Base-by-base conservation (phyloP, 2,329 filamentous ascomycete genomes). In the Trichoderma lentiforme region DNA sequence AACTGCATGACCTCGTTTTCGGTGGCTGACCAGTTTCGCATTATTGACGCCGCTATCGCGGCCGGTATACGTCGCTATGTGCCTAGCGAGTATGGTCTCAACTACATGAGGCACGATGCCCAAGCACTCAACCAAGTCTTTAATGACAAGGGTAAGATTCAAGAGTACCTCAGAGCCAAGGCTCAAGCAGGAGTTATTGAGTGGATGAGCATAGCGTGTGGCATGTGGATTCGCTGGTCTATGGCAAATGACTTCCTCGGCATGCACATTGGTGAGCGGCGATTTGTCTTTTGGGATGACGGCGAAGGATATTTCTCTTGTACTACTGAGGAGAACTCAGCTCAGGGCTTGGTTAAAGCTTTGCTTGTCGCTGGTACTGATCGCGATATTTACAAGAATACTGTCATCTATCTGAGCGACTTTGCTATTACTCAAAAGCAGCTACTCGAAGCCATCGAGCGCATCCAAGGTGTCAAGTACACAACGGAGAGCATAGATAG, bases 311-410 rank as follows among this genome's bases (percentile, higher is more conserved):
- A 74, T 34, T 80, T 81, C 39, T 80, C 79, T 53, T 78, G 76
- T 47, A 80, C 78, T 8, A 81, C 80, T 7, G 79, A 81, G 72
- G 79, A 79, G 56, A 81, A 81, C 63, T 81, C 80, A 1, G 80
- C 77, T 6, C 69, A 21, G 43, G 43, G 43, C 43, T 47, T 47
- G 1, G 43, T 47, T 47, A 47, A 47, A 7, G 43, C 43, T 47
- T 21, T 47, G 43, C 43, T 21, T 47, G n/a, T 1, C 43, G 43
- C 43, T 47, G 43, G 43, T 47, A 47, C 43, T 11, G 43, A 21
- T 47, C 8, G 43, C 43, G 43, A 47, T 21, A 8, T 47, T 15
- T 47, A 15, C 15, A 47, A 47, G n/a, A 47, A 47, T 47, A 47
- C 43, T 15, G 15, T n/a, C 18, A 21, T 47, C 43, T 47, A 47